phyloP scores from a whole-genome alignment of 805 yeast species.

The Lachancea meyersii region DNA sequence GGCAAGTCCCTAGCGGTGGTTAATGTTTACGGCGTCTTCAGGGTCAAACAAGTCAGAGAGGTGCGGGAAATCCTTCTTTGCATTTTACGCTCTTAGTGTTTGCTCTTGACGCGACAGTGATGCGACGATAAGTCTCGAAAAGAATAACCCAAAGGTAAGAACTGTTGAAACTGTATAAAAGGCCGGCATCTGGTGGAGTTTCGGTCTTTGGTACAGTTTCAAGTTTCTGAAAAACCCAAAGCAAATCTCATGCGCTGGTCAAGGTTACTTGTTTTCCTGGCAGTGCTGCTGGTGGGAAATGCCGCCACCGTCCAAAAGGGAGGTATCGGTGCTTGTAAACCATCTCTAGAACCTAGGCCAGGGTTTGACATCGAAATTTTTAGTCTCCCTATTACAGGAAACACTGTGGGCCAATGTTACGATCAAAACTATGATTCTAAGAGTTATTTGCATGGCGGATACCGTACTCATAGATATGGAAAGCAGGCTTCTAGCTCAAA shows the following conservation, averaged over 20 bases:
- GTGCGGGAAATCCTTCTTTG: no score
- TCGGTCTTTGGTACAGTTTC: no score
- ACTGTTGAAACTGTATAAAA: no score
- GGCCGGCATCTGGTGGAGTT: no score
- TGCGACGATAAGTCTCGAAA: no score
- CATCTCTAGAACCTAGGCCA: not conserved
- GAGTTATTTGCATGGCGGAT: slow-evolving; percentile 6
- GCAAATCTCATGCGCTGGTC: not conserved
- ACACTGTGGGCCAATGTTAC: slow-evolving; percentile 1
- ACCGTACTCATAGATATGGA: not conserved
- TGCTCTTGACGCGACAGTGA: no score
- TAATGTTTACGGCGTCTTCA: no score
- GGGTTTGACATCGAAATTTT: not conserved
- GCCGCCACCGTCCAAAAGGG: not conserved
- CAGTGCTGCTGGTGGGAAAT: not conserved
- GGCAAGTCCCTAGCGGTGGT: no score
- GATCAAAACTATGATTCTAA: not conserved
- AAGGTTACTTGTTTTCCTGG: not conserved
- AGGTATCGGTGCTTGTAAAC: not conserved
- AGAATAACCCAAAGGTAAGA: no score
- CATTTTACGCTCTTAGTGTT: no score
- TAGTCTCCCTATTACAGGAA: slow-evolving; percentile 1
- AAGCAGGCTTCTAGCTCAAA: not conserved
- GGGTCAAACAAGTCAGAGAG: no score
- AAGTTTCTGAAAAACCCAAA: no score